These are phyloP conservation scores for Echinochloa phyllopogon DNA, from an alignment of 176 grass and related monocot species.

Conservation along the genomic window DNA sequence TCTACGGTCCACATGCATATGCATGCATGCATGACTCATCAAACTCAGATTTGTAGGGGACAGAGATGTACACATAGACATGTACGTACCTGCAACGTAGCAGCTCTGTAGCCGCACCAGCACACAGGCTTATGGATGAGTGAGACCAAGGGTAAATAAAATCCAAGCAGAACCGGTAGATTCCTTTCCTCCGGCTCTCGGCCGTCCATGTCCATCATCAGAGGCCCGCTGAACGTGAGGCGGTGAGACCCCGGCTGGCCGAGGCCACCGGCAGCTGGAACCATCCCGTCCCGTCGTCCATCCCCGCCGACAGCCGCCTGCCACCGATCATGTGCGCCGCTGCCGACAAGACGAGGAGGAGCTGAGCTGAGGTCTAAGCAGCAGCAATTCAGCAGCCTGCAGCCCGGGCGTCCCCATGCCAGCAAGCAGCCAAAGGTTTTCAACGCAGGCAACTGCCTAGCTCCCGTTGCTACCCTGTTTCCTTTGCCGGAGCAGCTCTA, in stretches of 20 bases:
- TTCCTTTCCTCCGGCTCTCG: slow-evolving; percentile 49
- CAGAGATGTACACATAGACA: slow-evolving; percentile 14
- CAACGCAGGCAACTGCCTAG: neutral
- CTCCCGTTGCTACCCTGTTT: slow-evolving; percentile 5
- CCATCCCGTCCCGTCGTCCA: slow-evolving; percentile 48
- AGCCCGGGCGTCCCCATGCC: neutral
- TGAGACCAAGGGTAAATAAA: slow-evolving; percentile 42
- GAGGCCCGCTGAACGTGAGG: slow-evolving; percentile 35
- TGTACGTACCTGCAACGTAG: slow-evolving; percentile 37
- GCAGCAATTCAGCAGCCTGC: neutral
- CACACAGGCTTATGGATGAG: neutral
- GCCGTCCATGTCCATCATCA: slow-evolving; percentile 27
- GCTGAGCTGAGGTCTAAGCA: no score
- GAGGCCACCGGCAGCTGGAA: slow-evolving; percentile 31
- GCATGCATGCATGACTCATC: slow-evolving; percentile 13
- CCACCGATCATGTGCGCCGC: slow-evolving; percentile 51
- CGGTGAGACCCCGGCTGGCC: slow-evolving; percentile 8
- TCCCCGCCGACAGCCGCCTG: slow-evolving; percentile 37
- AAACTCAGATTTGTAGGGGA: slow-evolving; percentile 24
- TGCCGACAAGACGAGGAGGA: slow-evolving; percentile 30
- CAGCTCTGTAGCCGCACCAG: neutral
- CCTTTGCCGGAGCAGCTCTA: slow-evolving; percentile 29
- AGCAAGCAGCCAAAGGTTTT: slow-evolving; percentile 13
- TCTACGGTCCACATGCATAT: slow-evolving; percentile 21
- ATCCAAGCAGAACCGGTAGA: slow-evolving; percentile 53